A percentile compares a stretch with the other conserved stretches of the same genome.
Conservation (phyloP, 306 rosid genomes). For the Lathyrus oleraceus region DNA sequence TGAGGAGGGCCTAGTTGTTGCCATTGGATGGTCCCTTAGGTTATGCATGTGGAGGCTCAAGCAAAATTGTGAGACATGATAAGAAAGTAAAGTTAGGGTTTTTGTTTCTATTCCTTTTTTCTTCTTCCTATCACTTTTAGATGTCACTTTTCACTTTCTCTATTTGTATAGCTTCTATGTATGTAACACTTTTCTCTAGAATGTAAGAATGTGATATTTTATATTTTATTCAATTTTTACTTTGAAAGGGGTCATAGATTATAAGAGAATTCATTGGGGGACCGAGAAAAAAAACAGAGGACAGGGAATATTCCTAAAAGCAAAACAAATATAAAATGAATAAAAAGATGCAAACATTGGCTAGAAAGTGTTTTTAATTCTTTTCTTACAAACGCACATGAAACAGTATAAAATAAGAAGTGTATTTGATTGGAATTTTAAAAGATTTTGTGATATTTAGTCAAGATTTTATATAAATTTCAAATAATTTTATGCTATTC, state of each 20-base stretch:
- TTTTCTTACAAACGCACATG: conserved; percentile 3
- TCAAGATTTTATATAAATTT: too few species aligned
- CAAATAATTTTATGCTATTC: too few species aligned
- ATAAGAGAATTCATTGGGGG: not conserved
- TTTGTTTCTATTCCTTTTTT: conserved; percentile 25
- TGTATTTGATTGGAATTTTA: too few species aligned
- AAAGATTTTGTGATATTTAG: too few species aligned
- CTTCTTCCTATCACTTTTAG: conserved; percentile 5
- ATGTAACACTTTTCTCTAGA: conserved; percentile 28
- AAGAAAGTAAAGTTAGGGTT: conserved; percentile 44
- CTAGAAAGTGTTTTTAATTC: not conserved
- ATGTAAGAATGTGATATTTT: conserved; percentile 11
- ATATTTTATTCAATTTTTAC: conserved; percentile 2
- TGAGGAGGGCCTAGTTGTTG: conserved; percentile 28
- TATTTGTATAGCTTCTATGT: conserved; percentile 29
- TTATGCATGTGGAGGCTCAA: conserved; percentile 29
- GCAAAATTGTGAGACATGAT: conserved; percentile 35
- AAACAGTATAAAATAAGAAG: not conserved
- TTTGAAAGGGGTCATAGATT: not conserved
- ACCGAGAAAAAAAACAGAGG: not conserved
- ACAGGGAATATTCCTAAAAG: conserved; percentile 22
- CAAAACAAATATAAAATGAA: not conserved
- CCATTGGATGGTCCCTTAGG: not conserved
- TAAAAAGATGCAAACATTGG: not conserved
- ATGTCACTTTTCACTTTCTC: conserved; percentile 28